These are phyloP conservation scores for Trypanosoma conorhini DNA, from an alignment of 208 protist species.

Conservation along the genomic window DNA sequence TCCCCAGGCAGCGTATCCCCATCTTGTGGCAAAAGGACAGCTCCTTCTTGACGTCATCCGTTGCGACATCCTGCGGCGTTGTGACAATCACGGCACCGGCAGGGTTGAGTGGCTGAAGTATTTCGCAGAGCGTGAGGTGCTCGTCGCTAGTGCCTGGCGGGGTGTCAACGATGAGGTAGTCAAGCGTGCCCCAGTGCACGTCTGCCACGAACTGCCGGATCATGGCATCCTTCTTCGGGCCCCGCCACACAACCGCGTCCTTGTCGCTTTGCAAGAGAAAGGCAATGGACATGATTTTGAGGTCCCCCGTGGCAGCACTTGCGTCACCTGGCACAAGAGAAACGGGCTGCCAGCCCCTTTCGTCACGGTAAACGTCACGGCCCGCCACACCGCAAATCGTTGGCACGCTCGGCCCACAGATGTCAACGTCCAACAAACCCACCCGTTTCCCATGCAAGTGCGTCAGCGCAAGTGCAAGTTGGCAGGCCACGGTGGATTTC, in stretches of 20 bases:
- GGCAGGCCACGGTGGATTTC: slow-evolving; percentile 98
- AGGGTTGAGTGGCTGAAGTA: slow-evolving; percentile 58
- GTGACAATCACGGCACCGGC: slow-evolving; percentile 89
- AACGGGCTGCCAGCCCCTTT: slow-evolving; percentile 85
- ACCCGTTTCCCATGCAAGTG: slow-evolving; percentile 71
- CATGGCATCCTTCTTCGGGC: slow-evolving; percentile 92
- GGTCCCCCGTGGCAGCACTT: slow-evolving; percentile 5
- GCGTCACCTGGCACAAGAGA: slow-evolving; percentile 25
- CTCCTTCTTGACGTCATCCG: slow-evolving; percentile 92
- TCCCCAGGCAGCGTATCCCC: slow-evolving; percentile 82
- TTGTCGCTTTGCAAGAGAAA: slow-evolving; percentile 95
- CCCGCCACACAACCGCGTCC: slow-evolving; percentile 99
- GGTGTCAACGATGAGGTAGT: slow-evolving; percentile 94
- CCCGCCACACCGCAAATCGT: slow-evolving; percentile 97
- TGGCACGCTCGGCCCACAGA: slow-evolving; percentile 94
- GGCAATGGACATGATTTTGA: slow-evolving; percentile 97
- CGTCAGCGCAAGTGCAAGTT: slow-evolving; percentile 95
- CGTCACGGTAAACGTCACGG: slow-evolving; percentile 84
- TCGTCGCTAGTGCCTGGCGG: slow-evolving; percentile 94
- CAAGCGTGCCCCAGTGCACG: slow-evolving; percentile 87
- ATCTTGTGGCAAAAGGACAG: slow-evolving; percentile 90
- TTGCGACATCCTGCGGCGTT: slow-evolving; percentile 89
- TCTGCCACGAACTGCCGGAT: slow-evolving; percentile 93
- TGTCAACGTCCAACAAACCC: slow-evolving; percentile 92
- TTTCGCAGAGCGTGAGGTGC: slow-evolving; percentile 89